These are phyloP conservation scores for Prosopis cineraria DNA, from an alignment of 306 rosid species.

Conservation along the genomic window DNA sequence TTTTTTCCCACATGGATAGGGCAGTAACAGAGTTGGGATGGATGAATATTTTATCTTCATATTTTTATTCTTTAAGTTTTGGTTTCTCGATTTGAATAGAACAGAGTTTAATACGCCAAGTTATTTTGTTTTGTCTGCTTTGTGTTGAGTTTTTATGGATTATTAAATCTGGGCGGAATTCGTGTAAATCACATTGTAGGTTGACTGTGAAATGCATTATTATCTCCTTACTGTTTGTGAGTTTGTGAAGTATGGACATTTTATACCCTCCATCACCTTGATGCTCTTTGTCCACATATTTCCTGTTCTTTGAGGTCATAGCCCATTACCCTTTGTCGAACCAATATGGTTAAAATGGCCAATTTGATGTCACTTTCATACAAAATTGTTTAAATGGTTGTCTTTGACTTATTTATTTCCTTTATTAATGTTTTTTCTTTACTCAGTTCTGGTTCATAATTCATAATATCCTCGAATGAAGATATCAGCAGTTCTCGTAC, in stretches of 20 bases:
- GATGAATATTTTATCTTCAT: background rate
- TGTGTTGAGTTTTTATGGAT: background rate
- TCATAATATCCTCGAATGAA: background rate
- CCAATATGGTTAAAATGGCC: background rate
- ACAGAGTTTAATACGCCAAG: background rate
- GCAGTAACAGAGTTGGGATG: background rate
- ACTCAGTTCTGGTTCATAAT: background rate
- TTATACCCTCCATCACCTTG: background rate
- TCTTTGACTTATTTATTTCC: background rate
- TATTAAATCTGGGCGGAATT: constrained; percentile 11
- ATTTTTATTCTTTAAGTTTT: background rate
- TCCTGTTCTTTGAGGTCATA: background rate
- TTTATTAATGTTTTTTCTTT: background rate
- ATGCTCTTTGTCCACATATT: background rate
- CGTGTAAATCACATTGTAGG: background rate
- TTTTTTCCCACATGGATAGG: background rate
- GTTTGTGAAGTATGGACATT: background rate
- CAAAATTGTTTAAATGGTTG: background rate
- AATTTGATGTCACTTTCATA: constrained; percentile 1
- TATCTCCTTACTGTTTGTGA: background rate
- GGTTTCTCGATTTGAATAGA: background rate
- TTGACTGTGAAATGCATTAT: background rate
- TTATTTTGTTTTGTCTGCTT: background rate
- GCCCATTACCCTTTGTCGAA: background rate
- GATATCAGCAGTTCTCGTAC: background rate